These are phyloP conservation scores for Leccinum insigne DNA, from an alignment of 1,284 basidiomycete species.

Conservation along the genomic window DNA sequence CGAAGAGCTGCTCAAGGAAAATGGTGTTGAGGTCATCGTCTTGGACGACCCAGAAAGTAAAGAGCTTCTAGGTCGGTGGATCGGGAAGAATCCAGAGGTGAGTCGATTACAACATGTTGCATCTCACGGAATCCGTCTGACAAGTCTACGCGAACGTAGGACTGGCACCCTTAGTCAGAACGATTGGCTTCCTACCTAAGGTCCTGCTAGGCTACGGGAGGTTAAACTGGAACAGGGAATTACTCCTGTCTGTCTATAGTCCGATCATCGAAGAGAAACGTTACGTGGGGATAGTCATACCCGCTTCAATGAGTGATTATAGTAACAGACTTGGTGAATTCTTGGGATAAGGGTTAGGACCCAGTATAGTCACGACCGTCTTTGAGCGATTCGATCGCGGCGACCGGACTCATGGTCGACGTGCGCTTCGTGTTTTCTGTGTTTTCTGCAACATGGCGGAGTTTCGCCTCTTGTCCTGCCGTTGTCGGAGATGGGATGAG, in stretches of 20 bases:
- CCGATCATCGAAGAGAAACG: not conserved
- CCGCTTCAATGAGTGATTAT: slow-evolving; percentile 48
- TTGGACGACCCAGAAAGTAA: slow-evolving; percentile 47
- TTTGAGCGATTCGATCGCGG: slow-evolving; percentile 92
- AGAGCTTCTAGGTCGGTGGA: slow-evolving; percentile 48
- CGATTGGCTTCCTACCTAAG: not conserved
- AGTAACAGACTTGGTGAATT: slow-evolving; percentile 74
- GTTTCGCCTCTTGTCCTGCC: slow-evolving; percentile 86
- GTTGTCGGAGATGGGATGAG: slow-evolving; percentile 46
- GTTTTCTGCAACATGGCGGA: slow-evolving; percentile 67
- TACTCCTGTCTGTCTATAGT: slow-evolving; percentile 11
- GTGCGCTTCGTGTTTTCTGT: slow-evolving; percentile 96
- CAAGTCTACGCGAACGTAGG: slow-evolving; percentile 32
- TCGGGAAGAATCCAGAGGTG: slow-evolving; percentile 53
- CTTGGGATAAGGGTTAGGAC: slow-evolving; percentile 72
- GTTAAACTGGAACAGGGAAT: slow-evolving; percentile 41
- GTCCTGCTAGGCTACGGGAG: not conserved
- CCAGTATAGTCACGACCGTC: slow-evolving; percentile 93
- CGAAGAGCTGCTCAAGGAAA: slow-evolving; percentile 47
- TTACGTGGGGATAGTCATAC: slow-evolving; percentile 19
- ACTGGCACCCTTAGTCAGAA: slow-evolving; percentile 42
- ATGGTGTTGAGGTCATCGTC: slow-evolving; percentile 55
- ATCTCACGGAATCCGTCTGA: slow-evolving; percentile 6
- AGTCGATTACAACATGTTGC: slow-evolving; percentile 15
- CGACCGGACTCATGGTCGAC: slow-evolving; percentile 82